Base-by-base conservation (phyloP, 257 asterid species). In the Solanum pimpinellifolium region DNA sequence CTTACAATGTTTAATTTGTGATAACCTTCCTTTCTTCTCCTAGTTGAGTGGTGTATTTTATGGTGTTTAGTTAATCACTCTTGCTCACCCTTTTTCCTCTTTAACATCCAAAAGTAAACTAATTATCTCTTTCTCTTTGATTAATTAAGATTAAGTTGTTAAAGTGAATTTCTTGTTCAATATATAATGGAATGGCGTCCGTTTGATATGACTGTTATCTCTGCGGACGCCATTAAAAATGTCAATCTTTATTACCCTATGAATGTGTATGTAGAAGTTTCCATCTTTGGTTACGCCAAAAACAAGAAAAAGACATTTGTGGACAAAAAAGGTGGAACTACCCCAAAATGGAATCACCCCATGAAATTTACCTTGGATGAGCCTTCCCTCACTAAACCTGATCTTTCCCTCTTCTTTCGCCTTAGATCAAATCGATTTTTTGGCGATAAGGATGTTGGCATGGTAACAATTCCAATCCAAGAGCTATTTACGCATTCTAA, bases 341-440 rank as follows among this genome's bases (percentile, higher is more conserved):
- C 29, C 9, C 95, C 97, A n/a, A 91, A 86, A 13, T 94, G 95
- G 97, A 94, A 91, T 75, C 91, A 87, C 82, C 92, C 87, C 25
- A 87, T 93, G 94, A 93, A 92, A 16, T 90, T 94, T 83, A 85
- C 59, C 74, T 39, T 86, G 59, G 88, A 74, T 21, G 86, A 83
- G 60, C 75, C 86, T 16, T 62, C 86, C 23, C 75, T 68, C 6
- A 15, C 59, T 16, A 33, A 62, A 49, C 69, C 69, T 27, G 46
- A 42, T 65, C 73, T 73, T 65, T 31, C 31, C 31, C 88, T 74
- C 25, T 14, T 21, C 11, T 74, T 86, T 18, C 72, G 33, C 23
- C 41, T 86, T 59, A 35, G 82, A 59, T 86, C 84, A 11, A 65
- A 74, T 62, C 84, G 75, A 1, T 37, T 42, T 37, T 21, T 72